Percentiles rank a stretch among this genome's conserved stretches.
phyloP scores from a whole-genome alignment of 176 grass and related monocot species.

The Carex myosuroides region DNA sequence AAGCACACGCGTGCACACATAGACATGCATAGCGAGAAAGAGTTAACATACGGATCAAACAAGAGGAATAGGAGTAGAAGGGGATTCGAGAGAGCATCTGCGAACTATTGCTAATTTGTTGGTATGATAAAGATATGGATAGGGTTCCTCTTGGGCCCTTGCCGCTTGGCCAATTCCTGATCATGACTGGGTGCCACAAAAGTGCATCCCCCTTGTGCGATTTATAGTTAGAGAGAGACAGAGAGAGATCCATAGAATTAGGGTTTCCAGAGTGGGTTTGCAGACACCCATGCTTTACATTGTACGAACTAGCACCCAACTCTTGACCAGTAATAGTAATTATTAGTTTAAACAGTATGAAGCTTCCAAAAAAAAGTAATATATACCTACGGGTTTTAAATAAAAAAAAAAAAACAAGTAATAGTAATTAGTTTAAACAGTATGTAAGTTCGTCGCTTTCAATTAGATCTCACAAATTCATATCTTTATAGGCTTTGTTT shows the following conservation, averaged over 20 bases:
- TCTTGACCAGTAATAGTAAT: conserved; percentile 28
- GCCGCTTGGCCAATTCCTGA: background rate
- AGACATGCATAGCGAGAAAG: background rate
- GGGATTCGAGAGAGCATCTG: background rate
- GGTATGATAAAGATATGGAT: background rate
- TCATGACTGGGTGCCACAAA: background rate
- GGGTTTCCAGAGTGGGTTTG: conserved; percentile 19
- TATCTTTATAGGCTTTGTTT: background rate
- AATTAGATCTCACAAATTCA: background rate
- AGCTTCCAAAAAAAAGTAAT: no score
- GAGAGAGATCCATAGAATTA: conserved; percentile 18
- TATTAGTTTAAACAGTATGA: conserved; percentile 8
- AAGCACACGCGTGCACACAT: background rate
- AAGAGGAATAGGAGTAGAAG: conserved; percentile 4
- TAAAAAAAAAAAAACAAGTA: no score
- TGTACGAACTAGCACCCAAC: conserved; percentile 24
- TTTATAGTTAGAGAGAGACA: background rate
- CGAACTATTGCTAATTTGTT: background rate
- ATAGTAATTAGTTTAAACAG: background rate
- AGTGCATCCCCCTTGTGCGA: background rate
- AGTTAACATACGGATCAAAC: conserved; percentile 7
- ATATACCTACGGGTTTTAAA: no score
- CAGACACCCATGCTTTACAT: conserved; percentile 27
- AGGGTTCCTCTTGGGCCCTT: background rate
- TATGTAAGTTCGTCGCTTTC: background rate